A percentile compares a stretch with the other conserved stretches of the same genome.
phyloP scores from a whole-genome alignment of 2,329 filamentous ascomycete species.

The Rutstroemia sydowiana region DNA sequence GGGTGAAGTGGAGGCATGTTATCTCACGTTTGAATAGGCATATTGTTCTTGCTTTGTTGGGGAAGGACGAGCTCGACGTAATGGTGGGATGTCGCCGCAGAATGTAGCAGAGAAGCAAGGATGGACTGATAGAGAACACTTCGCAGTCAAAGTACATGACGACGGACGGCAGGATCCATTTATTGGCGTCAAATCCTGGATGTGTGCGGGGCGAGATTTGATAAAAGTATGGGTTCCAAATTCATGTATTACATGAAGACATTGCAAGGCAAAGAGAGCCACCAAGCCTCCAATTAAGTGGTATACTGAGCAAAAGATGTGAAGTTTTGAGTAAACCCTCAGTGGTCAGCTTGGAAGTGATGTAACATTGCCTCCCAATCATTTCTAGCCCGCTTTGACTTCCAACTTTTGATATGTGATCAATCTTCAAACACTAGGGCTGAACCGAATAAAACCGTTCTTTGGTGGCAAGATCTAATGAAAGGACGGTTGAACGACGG shows the following conservation, averaged over 20 bases:
- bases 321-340: neutral
- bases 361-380: neutral
- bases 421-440: neutral
- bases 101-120: no score
- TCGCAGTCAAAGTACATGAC: no score
- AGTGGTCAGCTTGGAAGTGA: neutral
- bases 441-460: no score
- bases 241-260: neutral
- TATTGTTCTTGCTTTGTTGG: no score
- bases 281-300: neutral
- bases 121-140: no score
- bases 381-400: neutral
- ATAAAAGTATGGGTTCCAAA: neutral
- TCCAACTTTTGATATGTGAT: neutral
- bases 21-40: no score
- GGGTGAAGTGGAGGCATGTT: no score
- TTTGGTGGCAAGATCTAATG: no score
- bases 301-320: neutral
- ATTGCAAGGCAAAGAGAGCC: neutral
- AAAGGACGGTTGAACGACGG: no score
- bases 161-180: slow-evolving; percentile 31
- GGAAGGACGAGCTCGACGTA: no score
- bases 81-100: no score
- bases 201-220: neutral
- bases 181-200: neutral